Conservation (phyloP, 345 rosid genomes). For the Rhizophora mangle region DNA sequence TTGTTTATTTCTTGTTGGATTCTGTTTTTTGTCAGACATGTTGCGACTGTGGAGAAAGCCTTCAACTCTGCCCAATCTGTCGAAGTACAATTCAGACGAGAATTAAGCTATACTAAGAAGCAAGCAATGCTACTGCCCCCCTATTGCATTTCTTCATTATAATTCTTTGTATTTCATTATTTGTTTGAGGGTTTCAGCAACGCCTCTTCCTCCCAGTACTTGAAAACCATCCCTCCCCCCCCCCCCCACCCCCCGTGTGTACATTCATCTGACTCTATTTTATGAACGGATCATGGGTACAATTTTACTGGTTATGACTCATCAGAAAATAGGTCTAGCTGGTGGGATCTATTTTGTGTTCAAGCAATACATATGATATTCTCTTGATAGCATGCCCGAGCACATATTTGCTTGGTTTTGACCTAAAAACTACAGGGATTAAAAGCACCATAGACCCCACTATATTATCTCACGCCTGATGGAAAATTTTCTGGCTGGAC, state of each 20-base stretch:
- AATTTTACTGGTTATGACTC: background rate
- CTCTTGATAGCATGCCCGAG: background rate
- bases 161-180: constrained; percentile 10
- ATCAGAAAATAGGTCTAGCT: background rate
- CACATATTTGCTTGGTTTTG: background rate
- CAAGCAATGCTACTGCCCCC: background rate
- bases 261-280: no score
- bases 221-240: no score
- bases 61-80: constrained; percentile 74
- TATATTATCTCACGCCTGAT: no score
- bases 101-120: constrained; percentile 68
- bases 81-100: constrained; percentile 69
- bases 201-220: no score
- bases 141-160: no score
- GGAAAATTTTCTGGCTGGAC: no score
- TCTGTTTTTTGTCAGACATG: constrained; percentile 56
- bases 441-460: background rate
- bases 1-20: background rate
- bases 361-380: background rate
- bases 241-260: no score
- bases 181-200: background rate
- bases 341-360: background rate
- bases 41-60: constrained; percentile 76
- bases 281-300: background rate
- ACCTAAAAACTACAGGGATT: background rate